These are phyloP conservation scores for Leptoxyphium fumago DNA, from an alignment of 2,329 filamentous ascomycete genomes.

Conservation along the genomic window DNA sequence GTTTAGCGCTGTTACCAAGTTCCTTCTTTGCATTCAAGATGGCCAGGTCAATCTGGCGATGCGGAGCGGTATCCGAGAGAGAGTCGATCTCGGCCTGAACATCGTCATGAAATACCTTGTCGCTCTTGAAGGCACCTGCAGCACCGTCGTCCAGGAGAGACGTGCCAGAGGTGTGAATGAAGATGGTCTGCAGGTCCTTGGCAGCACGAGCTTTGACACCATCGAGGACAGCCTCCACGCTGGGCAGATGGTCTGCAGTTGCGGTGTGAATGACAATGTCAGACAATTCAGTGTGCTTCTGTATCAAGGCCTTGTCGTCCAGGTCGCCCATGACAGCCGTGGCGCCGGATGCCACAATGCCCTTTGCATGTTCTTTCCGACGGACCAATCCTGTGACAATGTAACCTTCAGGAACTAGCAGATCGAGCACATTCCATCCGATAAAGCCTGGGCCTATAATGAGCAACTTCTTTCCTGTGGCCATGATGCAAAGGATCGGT, in stretches of 20 bases:
- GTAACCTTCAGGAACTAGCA: slow-evolving; percentile 28
- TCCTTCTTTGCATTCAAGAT: slow-evolving; percentile 25
- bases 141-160: slow-evolving; percentile 26
- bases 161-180: slow-evolving; percentile 35
- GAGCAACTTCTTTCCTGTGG: slow-evolving; percentile 23
- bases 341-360: slow-evolving; percentile 24
- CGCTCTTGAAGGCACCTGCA: slow-evolving; percentile 19
- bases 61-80: slow-evolving; percentile 28
- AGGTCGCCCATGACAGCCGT: slow-evolving; percentile 27
- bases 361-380: slow-evolving; percentile 22
- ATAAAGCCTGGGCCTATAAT: slow-evolving; percentile 34
- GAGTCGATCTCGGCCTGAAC: slow-evolving; percentile 26
- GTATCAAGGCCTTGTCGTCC: slow-evolving; percentile 26
- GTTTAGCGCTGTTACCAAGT: slow-evolving; percentile 26
- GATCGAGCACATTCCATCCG: slow-evolving; percentile 32
- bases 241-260: slow-evolving; percentile 34
- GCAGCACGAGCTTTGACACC: slow-evolving; percentile 27
- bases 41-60: slow-evolving; percentile 31
- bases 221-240: slow-evolving; percentile 30
- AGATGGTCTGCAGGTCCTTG: slow-evolving; percentile 27
- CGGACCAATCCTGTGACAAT: slow-evolving; percentile 29
- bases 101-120: slow-evolving; percentile 31
- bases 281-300: slow-evolving; percentile 20
- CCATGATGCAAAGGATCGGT: slow-evolving; percentile 1
- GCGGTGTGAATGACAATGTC: slow-evolving; percentile 37